These are phyloP conservation scores for Aspergillus cejpii DNA, from an alignment of 2,329 filamentous ascomycete genomes.

Conservation along the genomic window DNA sequence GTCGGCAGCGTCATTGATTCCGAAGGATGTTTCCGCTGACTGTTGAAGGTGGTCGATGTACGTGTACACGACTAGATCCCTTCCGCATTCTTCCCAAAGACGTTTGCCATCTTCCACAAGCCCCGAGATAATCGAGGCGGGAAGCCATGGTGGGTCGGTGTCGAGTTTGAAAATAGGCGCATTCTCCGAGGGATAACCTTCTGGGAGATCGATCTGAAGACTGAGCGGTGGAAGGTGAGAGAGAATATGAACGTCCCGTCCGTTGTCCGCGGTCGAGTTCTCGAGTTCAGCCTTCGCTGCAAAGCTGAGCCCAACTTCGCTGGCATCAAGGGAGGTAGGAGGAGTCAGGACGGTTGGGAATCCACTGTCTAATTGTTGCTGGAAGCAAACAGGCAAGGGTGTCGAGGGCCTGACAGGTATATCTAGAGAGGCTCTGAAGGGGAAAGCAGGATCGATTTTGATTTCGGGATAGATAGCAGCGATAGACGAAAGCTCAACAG, in stretches of 20 bases:
- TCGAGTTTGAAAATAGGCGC: conserved; percentile 47
- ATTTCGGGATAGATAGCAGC: conserved; percentile 59
- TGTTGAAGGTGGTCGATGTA: conserved; percentile 58
- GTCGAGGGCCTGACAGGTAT: conserved; percentile 50
- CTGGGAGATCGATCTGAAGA: conserved; percentile 48
- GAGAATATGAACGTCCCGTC: conserved; percentile 42
- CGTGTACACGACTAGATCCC: conserved; percentile 51
- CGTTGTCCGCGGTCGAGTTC: conserved; percentile 10
- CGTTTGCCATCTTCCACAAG: conserved; percentile 44
- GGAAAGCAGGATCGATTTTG: conserved; percentile 40
- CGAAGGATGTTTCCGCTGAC: conserved; percentile 51
- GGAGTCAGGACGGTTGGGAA: conserved; percentile 36
- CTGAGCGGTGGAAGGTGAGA: conserved; percentile 52
- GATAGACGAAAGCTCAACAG: conserved; percentile 54
- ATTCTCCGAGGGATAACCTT: conserved; percentile 49
- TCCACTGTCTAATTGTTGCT: conserved; percentile 30
- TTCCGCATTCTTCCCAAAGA: conserved; percentile 56
- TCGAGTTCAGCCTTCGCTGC: conserved; percentile 23
- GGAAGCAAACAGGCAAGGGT: conserved; percentile 45
- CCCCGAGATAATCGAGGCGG: conserved; percentile 37
- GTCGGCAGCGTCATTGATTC: conserved; percentile 36
- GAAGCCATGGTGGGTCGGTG: conserved; percentile 50
- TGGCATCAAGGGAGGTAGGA: conserved; percentile 37
- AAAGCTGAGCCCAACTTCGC: conserved; percentile 13
- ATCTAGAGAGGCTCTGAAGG: conserved; percentile 49